Evolutionary conservation across 371 early-diverging fungal species (phyloP), one percentile per base, ranked within the genome.

Genomic region (Mortierella polycephala): DNA sequence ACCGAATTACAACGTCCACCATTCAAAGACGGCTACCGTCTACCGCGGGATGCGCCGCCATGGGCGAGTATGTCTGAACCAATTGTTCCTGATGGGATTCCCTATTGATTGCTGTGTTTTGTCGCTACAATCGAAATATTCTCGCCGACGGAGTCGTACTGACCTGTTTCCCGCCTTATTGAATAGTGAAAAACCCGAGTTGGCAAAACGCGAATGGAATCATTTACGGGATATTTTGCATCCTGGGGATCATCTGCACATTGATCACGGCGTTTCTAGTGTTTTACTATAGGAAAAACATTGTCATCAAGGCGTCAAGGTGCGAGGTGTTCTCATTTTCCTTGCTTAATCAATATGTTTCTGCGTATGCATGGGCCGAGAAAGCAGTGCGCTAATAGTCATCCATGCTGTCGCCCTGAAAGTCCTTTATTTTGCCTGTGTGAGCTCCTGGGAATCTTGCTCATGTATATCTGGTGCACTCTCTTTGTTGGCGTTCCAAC

Each of bases 251-350:
- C n/a, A 13, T 53, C 13, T 14, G 51, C 12, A 66, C 62, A 0
- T 18, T 67, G 5, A 23, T 46, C 0, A 45, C 62, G 12, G 58
- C 58, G 8, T 11, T 20, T 3, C 20, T 67, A 21, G 67, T 72
- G 14, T 47, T 60, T 40, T 49, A 41, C n/a, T 67, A 16, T 42
- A 59, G 68, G 1, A 23, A 67, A 10, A 39, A 67, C 18, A 62
- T 67, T 16, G 49, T 67, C 42, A 73, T 73, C 51, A 73, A 60
- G 41, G 67, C 74, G 0, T 42, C 68, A 21, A 73, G 74, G 66
- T 71, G 60, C 6, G 57, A 10, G 21, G 37, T 30, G 30, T 30
- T 30, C 30, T 30, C 30, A 2, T 30, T 30, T 30, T 30, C 30
- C 30, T 30, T 30, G 30, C 30, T 30, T 30, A 56, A 30, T 30